Conservation (phyloP, 257 asterid species). For the Mentha longifolia region DNA sequence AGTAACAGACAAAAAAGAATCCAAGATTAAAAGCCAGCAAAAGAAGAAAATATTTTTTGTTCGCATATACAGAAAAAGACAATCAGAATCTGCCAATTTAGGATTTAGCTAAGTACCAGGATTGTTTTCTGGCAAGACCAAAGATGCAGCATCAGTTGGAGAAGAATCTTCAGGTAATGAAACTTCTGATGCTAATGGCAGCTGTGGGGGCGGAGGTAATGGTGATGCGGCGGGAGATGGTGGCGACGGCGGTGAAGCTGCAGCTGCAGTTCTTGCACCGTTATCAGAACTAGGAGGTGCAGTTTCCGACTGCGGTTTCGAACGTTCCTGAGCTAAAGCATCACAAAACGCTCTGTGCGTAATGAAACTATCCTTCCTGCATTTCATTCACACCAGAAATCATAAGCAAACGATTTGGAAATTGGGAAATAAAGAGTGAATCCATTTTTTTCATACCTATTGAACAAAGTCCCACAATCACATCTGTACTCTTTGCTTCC, state of each 20-base stretch:
- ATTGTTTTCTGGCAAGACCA: constrained; percentile 46
- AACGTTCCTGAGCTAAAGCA: constrained; percentile 76
- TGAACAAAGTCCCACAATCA: constrained; percentile 88
- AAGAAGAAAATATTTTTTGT: constrained; percentile 43
- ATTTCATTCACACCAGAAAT: constrained; percentile 35
- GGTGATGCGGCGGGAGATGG: constrained; percentile 27
- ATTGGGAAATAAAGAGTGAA: too few relatives aligned
- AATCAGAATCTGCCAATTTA: constrained; percentile 23
- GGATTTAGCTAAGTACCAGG: constrained; percentile 55
- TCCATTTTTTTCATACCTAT: constrained; percentile 44
- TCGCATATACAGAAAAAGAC: constrained; percentile 36
- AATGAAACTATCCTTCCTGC: constrained; percentile 91
- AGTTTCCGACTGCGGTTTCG: constrained; percentile 46
- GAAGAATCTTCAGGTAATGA: constrained; percentile 36
- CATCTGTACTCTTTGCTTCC: constrained; percentile 87
- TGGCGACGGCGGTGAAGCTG: constrained; percentile 12
- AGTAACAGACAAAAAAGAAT: constrained; percentile 56
- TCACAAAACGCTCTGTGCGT: constrained; percentile 96
- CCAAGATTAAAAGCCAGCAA: constrained; percentile 45
- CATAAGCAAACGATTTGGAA: not conserved
- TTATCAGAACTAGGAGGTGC: constrained; percentile 42
- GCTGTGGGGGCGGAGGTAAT: not conserved
- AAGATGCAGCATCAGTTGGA: constrained; percentile 38
- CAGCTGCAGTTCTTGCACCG: constrained; percentile 5
- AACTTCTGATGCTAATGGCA: constrained; percentile 14